Percentiles rank a stretch among this genome's conserved stretches.
These are phyloP conservation scores for Begonia fuchsioides DNA, from an alignment of 306 rosid species.

Conservation along the genomic window DNA sequence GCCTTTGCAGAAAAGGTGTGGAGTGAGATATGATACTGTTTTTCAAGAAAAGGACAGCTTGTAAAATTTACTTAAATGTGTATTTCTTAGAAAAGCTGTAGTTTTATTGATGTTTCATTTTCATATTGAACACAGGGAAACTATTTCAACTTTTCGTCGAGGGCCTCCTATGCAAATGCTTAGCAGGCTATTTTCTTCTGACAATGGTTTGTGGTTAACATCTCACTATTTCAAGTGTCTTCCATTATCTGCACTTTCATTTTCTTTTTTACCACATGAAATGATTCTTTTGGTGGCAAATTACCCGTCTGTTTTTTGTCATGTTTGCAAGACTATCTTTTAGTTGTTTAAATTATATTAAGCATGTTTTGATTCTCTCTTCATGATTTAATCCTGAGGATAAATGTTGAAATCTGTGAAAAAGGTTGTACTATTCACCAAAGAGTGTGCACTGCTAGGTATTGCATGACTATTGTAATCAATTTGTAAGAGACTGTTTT, in stretches of 20 bases:
- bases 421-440: too few species aligned
- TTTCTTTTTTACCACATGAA: not conserved
- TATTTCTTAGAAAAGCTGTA: not conserved
- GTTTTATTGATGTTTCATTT: not conserved
- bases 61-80: not conserved
- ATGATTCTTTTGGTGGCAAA: not conserved
- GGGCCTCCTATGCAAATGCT: slow-evolving; percentile 27
- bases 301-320: too few species aligned
- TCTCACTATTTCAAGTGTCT: slow-evolving; percentile 4
- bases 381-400: too few species aligned
- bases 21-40: not conserved
- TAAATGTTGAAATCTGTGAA: too few species aligned
- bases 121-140: slow-evolving; percentile 30
- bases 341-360: too few species aligned
- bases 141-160: slow-evolving; percentile 8
- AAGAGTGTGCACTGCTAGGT: too few species aligned
- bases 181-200: slow-evolving; percentile 62
- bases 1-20: not conserved
- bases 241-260: not conserved
- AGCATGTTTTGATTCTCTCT: too few species aligned
- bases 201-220: slow-evolving; percentile 34
- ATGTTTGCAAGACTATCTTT: too few species aligned
- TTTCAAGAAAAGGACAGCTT: not conserved
- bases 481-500: too few species aligned
- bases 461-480: too few species aligned